Conservation (phyloP, 352 stramenopile genomes). For the Plasmopara viticola region DNA sequence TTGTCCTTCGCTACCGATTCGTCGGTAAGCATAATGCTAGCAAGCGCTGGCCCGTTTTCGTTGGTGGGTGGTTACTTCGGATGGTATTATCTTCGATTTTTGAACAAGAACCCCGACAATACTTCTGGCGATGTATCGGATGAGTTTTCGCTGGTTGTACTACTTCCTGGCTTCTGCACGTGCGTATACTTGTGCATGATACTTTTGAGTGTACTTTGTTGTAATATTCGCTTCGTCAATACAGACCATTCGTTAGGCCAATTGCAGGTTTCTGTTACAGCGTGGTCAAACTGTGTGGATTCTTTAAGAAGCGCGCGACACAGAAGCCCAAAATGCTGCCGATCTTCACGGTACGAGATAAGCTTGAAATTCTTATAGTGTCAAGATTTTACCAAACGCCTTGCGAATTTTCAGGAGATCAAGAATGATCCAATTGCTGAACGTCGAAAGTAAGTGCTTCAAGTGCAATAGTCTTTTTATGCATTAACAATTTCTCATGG, state of each 20-base stretch:
- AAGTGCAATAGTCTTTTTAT: not conserved
- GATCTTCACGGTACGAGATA: constrained; percentile 43
- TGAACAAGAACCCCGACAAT: constrained; percentile 70
- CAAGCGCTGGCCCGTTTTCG: constrained; percentile 70
- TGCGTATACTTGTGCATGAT: constrained; percentile 24
- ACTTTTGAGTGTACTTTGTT: not conserved
- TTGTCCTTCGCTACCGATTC: constrained; percentile 27
- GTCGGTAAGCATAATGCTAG: constrained; percentile 39
- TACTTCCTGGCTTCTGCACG: constrained; percentile 66
- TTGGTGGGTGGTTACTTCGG: constrained; percentile 71
- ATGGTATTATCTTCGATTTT: constrained; percentile 83
- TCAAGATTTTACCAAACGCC: not conserved
- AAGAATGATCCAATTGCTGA: constrained; percentile 76
- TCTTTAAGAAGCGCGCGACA: constrained; percentile 70
- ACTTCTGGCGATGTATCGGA: constrained; percentile 72
- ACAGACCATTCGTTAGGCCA: constrained; percentile 52
- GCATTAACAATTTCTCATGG: constrained; percentile 1
- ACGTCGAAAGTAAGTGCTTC: constrained; percentile 69
- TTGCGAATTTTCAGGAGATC: constrained; percentile 25
- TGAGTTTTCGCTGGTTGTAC: constrained; percentile 61
- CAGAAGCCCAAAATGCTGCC: constrained; percentile 58
- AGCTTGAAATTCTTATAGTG: not conserved
- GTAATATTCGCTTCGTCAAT: constrained; percentile 1
- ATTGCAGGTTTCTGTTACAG: constrained; percentile 78
- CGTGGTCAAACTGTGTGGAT: constrained; percentile 78